A percentile compares a stretch with the other conserved stretches of the same genome.
phyloP scores from a whole-genome alignment of 2,329 filamentous ascomycete species.

The Sclerotinia trifoliorum region DNA sequence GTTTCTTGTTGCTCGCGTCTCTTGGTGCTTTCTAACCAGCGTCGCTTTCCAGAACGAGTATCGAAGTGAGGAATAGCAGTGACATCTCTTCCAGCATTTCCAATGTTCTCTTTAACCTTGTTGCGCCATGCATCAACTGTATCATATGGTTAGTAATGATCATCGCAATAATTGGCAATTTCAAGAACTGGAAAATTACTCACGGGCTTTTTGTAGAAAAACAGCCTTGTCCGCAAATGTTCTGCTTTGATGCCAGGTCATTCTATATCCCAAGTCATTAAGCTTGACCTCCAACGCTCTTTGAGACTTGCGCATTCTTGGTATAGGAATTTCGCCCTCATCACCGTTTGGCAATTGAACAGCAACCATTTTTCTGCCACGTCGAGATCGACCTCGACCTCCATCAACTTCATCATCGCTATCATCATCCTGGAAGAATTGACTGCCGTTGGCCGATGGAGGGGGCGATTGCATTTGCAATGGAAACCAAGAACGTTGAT shows the following conservation, averaged over 20 bases:
- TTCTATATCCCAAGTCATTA: slow-evolving; percentile 89
- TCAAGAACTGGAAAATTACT: slow-evolving; percentile 46
- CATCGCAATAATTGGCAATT: background rate
- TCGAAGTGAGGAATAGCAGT: slow-evolving; percentile 79
- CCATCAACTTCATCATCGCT: slow-evolving; percentile 54
- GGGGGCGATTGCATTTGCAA: slow-evolving; percentile 88
- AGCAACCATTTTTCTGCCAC: slow-evolving; percentile 53
- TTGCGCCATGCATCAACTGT: slow-evolving; percentile 91
- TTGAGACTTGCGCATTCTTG: slow-evolving; percentile 66
- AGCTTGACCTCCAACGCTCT: slow-evolving; percentile 82
- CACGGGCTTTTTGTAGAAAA: slow-evolving; percentile 87
- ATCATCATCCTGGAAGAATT: slow-evolving; percentile 71
- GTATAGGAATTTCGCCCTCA: slow-evolving; percentile 72
- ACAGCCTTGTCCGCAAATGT: slow-evolving; percentile 84
- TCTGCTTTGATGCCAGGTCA: slow-evolving; percentile 95
- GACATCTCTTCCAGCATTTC: slow-evolving; percentile 74
- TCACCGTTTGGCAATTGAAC: slow-evolving; percentile 68
- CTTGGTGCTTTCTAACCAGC: slow-evolving; percentile 60
- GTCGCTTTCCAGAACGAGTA: slow-evolving; percentile 80
- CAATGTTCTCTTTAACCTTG: slow-evolving; percentile 81
- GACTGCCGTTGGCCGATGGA: slow-evolving; percentile 69
- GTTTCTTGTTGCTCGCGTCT: slow-evolving; percentile 39
- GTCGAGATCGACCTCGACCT: slow-evolving; percentile 36
- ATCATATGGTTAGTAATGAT: slow-evolving; percentile 22
- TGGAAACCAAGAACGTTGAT: slow-evolving; percentile 86